Evolutionary conservation across 176 grass and related monocot genomes (phyloP).

Genomic region (Avena eriantha): DNA sequence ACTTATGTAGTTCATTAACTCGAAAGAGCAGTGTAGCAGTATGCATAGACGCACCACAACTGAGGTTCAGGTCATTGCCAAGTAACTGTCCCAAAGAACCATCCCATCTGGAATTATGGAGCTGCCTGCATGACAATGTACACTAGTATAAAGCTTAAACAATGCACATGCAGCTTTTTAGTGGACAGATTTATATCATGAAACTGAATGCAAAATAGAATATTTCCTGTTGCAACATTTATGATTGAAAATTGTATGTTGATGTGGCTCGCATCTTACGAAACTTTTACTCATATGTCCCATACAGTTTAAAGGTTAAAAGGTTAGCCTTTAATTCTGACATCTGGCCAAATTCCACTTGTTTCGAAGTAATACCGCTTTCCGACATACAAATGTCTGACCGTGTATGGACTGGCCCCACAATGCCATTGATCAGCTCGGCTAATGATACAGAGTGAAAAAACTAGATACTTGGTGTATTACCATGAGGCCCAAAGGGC

Average conservation of each 20-base stretch:
- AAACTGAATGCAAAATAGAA: not conserved
- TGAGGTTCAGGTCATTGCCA: conserved; percentile 72
- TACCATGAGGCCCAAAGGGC: not conserved
- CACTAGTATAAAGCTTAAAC: conserved; percentile 33
- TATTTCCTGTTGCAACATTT: not conserved
- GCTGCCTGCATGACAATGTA: conserved; percentile 63
- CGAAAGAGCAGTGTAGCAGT: conserved; percentile 19
- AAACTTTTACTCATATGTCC: not conserved
- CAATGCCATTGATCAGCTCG: not conserved
- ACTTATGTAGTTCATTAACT: conserved; percentile 26
- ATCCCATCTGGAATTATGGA: conserved; percentile 90
- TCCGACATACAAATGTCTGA: not conserved
- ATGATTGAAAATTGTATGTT: conserved; percentile 1
- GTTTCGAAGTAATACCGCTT: not conserved
- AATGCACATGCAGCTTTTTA: not conserved
- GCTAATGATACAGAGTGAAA: not conserved
- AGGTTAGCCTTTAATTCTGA: not conserved
- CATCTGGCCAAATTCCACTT: not conserved
- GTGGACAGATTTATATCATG: conserved; percentile 5
- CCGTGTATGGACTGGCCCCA: not conserved
- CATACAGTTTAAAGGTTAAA: conserved; percentile 21
- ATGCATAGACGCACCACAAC: conserved; percentile 57
- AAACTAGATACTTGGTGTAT: not conserved
- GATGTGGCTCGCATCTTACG: not conserved
- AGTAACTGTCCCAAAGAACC: conserved; percentile 81